A percentile compares a stretch with the other conserved stretches of the same genome.
These are phyloP conservation scores for Naegleria lovaniensis DNA, from an alignment of 208 protist species.

Conservation along the genomic window DNA sequence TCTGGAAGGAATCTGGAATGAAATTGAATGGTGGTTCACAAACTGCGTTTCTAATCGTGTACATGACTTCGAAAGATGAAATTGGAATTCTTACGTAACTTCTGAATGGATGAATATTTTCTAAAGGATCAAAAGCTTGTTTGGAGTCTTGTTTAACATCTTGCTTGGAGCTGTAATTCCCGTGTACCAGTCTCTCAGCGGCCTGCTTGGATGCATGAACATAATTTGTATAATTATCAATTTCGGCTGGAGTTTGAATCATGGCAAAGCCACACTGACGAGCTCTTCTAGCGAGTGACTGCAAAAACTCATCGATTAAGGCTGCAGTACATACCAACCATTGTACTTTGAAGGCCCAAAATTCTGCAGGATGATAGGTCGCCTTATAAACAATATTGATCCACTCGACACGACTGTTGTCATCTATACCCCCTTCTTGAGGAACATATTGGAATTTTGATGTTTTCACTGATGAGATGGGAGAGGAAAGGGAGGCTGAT, in stretches of 20 bases:
- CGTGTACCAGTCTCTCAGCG: not conserved
- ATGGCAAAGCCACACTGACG: not conserved
- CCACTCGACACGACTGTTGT: slow-evolving; percentile 24
- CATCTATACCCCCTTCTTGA: not conserved
- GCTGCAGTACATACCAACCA: slow-evolving; percentile 21
- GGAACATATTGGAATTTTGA: not conserved
- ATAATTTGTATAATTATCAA: not conserved
- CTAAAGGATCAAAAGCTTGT: not conserved
- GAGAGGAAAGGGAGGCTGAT: not conserved
- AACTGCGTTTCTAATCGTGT: not conserved
- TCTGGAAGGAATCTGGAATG: not conserved
- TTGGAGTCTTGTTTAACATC: not conserved
- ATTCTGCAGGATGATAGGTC: slow-evolving; percentile 11
- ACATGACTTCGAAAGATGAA: not conserved
- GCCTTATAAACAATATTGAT: not conserved
- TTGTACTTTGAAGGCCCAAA: not conserved
- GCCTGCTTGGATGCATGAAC: not conserved
- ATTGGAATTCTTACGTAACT: not conserved
- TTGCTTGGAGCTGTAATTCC: not conserved
- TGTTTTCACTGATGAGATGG: not conserved
- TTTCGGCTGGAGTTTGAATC: slow-evolving; percentile 24
- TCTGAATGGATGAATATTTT: slow-evolving; percentile 6
- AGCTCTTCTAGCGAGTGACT: not conserved
- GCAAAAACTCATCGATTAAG: slow-evolving; percentile 1
- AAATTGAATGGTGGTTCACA: not conserved